Conservation (phyloP, 805 yeast genomes). For the Candida tibetensis region DNA sequence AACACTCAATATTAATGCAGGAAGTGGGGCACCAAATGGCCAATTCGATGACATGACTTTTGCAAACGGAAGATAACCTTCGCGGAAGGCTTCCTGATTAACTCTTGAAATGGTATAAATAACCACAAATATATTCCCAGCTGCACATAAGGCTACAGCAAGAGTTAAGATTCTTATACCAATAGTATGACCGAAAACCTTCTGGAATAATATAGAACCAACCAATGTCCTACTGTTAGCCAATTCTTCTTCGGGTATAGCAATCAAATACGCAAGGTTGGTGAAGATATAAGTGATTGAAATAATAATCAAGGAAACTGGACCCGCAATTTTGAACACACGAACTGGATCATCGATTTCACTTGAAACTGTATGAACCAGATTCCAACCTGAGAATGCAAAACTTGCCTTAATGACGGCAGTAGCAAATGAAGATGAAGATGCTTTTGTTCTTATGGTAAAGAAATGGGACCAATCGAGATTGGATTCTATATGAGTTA, state of each 20-base stretch:
- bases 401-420: slow-evolving; percentile 59
- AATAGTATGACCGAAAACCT: slow-evolving; percentile 48
- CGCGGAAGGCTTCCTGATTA: slow-evolving; percentile 64
- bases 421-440: slow-evolving; percentile 47
- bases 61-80: slow-evolving; percentile 59
- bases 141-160: slow-evolving; percentile 59
- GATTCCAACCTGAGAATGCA: slow-evolving; percentile 63
- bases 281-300: slow-evolving; percentile 49
- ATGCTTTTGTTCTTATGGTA: slow-evolving; percentile 29
- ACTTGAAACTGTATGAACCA: slow-evolving; percentile 58
- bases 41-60: slow-evolving; percentile 50
- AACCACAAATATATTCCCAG: slow-evolving; percentile 62
- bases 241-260: slow-evolving; percentile 52
- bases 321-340: slow-evolving; percentile 62
- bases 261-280: slow-evolving; percentile 56
- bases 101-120: slow-evolving; percentile 57
- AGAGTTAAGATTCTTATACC: slow-evolving; percentile 56
- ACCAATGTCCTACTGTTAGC: slow-evolving; percentile 54
- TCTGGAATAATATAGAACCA: slow-evolving; percentile 57
- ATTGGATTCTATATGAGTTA: slow-evolving; percentile 45
- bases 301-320: slow-evolving; percentile 47
- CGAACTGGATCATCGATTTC: slow-evolving; percentile 59
- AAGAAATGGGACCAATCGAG: slow-evolving; percentile 32
- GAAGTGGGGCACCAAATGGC: slow-evolving; percentile 57
- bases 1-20: slow-evolving; percentile 45